Evolutionary conservation across 805 yeast genomes (phyloP), one percentile per base, ranked within the genome.

Genomic region (Nakazawaea pomicola): DNA sequence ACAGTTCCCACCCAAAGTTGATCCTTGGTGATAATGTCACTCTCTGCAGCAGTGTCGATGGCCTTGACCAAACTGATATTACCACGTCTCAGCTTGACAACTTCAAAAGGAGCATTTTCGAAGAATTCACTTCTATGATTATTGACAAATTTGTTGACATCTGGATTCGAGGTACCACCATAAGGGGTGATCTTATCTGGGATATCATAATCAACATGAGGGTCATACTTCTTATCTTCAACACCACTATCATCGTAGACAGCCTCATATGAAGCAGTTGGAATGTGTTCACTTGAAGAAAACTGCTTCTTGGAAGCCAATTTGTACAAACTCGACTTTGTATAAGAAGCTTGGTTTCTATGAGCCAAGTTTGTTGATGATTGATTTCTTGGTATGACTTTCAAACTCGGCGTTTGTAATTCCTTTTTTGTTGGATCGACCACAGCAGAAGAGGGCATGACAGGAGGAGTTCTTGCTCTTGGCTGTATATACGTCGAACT

Each of bases 41-140:
- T 61, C 16, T 59, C 55, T 11, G 73, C 55, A 0, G 91, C 83
- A 6, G 82, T 64, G 36, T 74, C 71, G 12, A 93, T 75, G 0
- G 98, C 96, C 50, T 93, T 91, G 46, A 77, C 76, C 52, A 93
- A 70, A 7, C 96, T 93, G 24, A 90, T 95, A 55, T 93, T 93
- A 6, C 97, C 96, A 49, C 79, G 79, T 6, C 63, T 69, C 31
- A 79, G 75, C n/a, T 73, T 73, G 2, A 78, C 81, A 20, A 90
- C 76, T 30, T 69, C 65, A 95, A 95, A 88, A 4, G 86, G 83
- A 5, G 87, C 78, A 10, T 65, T 62, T 35, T 70, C 74, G 55
- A 76, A 78, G 12, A 76, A 59, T 43, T 68, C 70, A n/a, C 61
- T 54, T 23, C 45, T 31, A 25, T n/a, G n/a, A n/a, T 32, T 42